phyloP scores from a whole-genome alignment of 2,329 filamentous ascomycete genomes.

The Stylonectria norvegica region DNA sequence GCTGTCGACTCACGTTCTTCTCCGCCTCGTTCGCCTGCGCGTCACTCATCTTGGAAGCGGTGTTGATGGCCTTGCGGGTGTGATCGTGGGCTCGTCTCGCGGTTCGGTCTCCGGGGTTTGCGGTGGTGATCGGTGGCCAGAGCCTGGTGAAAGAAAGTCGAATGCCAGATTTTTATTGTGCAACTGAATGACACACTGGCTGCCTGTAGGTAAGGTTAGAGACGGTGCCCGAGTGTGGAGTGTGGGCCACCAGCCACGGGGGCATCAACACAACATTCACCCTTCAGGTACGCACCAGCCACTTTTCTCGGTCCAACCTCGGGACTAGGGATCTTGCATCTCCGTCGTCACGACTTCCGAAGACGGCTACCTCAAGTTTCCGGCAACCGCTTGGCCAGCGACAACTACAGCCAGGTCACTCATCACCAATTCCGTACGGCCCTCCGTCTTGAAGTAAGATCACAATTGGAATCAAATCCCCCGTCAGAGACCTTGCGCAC shows the following conservation, averaged over 20 bases:
- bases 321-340: too few species aligned
- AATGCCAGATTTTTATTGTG: slow-evolving; percentile 33
- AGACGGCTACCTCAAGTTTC: too few species aligned
- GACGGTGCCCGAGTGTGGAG: slow-evolving; percentile 11
- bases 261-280: not conserved
- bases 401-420: not conserved
- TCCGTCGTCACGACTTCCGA: slow-evolving; percentile 19
- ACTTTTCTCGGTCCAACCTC: not conserved
- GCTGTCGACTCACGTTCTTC: slow-evolving; percentile 69
- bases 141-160: slow-evolving; percentile 25
- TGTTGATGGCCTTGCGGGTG: slow-evolving; percentile 22
- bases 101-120: slow-evolving; percentile 20
- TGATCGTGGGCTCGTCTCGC: slow-evolving; percentile 24
- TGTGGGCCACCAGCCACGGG: slow-evolving; percentile 17
- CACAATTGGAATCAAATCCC: too few species aligned
- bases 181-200: slow-evolving; percentile 16
- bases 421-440: too few species aligned
- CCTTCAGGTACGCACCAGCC: not conserved
- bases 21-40: slow-evolving; percentile 87
- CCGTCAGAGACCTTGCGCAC: slow-evolving; percentile 5
- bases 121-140: slow-evolving; percentile 19
- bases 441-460: too few species aligned
- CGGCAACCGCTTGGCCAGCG: slow-evolving; percentile 1
- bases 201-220: slow-evolving; percentile 13
- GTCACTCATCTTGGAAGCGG: slow-evolving; percentile 72